Percentiles rank a stretch among this genome's conserved stretches.
Conservation (phyloP, 2,329 filamentous ascomycete genomes). For the Pestalotiopsis sp. region DNA sequence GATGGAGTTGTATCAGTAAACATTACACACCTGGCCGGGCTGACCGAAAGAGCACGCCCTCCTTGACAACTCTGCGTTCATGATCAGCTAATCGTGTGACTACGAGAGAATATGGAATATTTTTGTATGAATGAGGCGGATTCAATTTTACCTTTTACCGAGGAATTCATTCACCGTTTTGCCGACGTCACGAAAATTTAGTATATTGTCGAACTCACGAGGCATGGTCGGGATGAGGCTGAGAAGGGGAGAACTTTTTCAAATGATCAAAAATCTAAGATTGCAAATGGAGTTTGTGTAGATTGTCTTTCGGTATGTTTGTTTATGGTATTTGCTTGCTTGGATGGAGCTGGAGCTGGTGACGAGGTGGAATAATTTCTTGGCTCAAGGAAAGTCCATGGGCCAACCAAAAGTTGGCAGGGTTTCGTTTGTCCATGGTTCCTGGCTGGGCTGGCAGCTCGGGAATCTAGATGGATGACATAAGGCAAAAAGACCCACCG, state of each 20-base stretch:
- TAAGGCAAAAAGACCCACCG: not conserved
- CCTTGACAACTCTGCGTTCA: conserved; percentile 48
- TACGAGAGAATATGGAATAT: not conserved
- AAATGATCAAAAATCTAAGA: not conserved
- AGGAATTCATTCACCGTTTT: conserved; percentile 64
- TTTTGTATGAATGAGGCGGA: not conserved
- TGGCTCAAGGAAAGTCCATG: not conserved
- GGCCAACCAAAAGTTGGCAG: not conserved
- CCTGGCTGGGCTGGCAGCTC: not conserved
- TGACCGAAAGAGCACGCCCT: conserved; percentile 70
- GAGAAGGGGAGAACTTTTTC: not conserved
- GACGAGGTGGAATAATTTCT: not conserved
- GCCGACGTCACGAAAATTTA: conserved; percentile 81
- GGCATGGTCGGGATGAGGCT: conserved; percentile 20
- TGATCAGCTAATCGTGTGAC: not conserved
- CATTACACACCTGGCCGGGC: conserved; percentile 57
- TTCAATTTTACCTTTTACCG: conserved; percentile 51
- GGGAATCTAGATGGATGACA: not conserved
- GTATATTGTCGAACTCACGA: conserved; percentile 55
- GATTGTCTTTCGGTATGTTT: not conserved
- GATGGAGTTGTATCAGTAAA: not conserved
- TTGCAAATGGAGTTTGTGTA: not conserved
- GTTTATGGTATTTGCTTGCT: not conserved
- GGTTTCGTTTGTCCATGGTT: not conserved
- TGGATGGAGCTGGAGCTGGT: not conserved